A percentile compares a stretch with the other conserved stretches of the same genome.
These are phyloP conservation scores for Maudiozyma bulderi DNA, from an alignment of 805 yeast species.

Conservation along the genomic window DNA sequence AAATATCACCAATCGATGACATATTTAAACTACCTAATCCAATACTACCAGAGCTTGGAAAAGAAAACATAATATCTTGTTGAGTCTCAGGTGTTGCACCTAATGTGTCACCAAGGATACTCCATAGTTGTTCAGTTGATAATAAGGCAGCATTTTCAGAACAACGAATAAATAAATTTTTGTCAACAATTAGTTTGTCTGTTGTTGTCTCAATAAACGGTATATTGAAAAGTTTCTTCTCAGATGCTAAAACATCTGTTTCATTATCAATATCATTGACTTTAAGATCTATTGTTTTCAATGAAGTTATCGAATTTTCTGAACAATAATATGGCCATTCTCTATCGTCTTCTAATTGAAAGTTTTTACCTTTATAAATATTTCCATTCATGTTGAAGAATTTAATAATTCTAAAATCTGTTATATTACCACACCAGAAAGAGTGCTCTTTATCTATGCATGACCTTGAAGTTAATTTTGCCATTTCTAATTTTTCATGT, in stretches of 20 bases:
- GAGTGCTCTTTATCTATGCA: conserved; percentile 33
- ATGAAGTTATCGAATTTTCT: conserved; percentile 39
- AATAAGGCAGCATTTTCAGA: conserved; percentile 53
- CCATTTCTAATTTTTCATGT: conserved; percentile 74
- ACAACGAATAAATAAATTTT: conserved; percentile 36
- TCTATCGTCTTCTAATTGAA: background rate
- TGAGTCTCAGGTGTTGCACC: background rate
- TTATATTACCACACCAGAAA: conserved; percentile 77
- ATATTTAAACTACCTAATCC: conserved; percentile 68
- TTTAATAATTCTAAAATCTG: conserved; percentile 48
- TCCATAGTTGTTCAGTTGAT: conserved; percentile 25
- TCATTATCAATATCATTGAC: conserved; percentile 1
- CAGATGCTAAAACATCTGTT: conserved; percentile 13
- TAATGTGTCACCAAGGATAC: conserved; percentile 10
- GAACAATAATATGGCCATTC: conserved; percentile 40
- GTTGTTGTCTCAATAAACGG: conserved; percentile 38
- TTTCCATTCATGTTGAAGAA: conserved; percentile 5
- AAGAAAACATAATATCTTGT: conserved; percentile 33
- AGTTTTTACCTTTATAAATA: background rate
- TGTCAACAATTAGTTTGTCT: conserved; percentile 30
- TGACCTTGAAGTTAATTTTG: conserved; percentile 76
- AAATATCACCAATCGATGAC: conserved; percentile 53
- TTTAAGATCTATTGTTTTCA: conserved; percentile 23
- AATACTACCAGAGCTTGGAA: conserved; percentile 80
- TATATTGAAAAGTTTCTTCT: conserved; percentile 33